Conservation (phyloP, 78 protist species). For the Dictyostelium discoideum region dicty_2.7 NC_007088.5:2905001-2905500, state of each 20-base stretch:
- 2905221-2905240: slow-evolving; percentile 72
- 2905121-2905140: not conserved
- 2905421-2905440: not conserved
- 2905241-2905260: slow-evolving; percentile 66
- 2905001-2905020: slow-evolving; percentile 30
- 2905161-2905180: slow-evolving; percentile 54
- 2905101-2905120: slow-evolving; percentile 11
- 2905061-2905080: slow-evolving; percentile 45
- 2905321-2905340: not conserved
- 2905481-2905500: not conserved
- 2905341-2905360: not conserved
- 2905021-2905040: slow-evolving; percentile 61
- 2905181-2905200: slow-evolving; percentile 46
- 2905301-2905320: not conserved
- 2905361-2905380: slow-evolving; percentile 71
- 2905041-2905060: slow-evolving; percentile 51
- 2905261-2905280: slow-evolving; percentile 84
- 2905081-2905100: not conserved
- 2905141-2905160: slow-evolving; percentile 84
- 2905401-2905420: slow-evolving; percentile 26
- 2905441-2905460: not conserved
- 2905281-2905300: not conserved
- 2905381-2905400: slow-evolving; percentile 64
- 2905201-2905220: slow-evolving; percentile 84
- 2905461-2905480: not conserved